A percentile compares a stretch with the other conserved stretches of the same genome.
These are phyloP conservation scores for Sporopachydermia cereana DNA, from an alignment of 1,139 yeast genomes.

Conservation along the genomic window DNA sequence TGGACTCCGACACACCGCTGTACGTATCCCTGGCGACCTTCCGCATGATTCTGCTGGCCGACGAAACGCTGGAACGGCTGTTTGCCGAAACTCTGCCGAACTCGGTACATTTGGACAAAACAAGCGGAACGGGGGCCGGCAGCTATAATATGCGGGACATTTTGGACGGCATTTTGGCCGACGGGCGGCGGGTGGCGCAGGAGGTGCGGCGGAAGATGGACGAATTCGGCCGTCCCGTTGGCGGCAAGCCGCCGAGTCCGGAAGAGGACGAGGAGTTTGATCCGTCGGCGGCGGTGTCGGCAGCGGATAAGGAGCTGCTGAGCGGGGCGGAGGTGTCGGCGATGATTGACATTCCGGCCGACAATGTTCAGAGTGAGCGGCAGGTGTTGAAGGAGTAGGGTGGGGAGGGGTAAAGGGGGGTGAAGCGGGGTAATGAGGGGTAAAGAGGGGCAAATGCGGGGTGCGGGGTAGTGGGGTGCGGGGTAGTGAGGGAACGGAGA, in stretches of 20 bases:
- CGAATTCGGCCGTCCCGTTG: slow-evolving; percentile 23
- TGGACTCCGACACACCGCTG: slow-evolving; percentile 70
- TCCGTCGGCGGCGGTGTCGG: slow-evolving; percentile 35
- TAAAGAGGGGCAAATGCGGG: not conserved
- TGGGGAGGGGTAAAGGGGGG: not conserved
- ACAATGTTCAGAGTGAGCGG: not conserved
- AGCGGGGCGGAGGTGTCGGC: slow-evolving; percentile 38
- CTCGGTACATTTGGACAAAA: slow-evolving; percentile 57
- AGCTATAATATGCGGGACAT: slow-evolving; percentile 63
- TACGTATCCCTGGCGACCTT: slow-evolving; percentile 76
- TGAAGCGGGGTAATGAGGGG: not conserved
- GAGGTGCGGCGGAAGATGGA: slow-evolving; percentile 85
- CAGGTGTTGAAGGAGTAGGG: not conserved
- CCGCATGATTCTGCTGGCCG: slow-evolving; percentile 89
- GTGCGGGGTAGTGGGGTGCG: not conserved
- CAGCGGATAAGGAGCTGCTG: slow-evolving; percentile 35
- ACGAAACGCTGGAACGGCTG: slow-evolving; percentile 80
- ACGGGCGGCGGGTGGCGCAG: slow-evolving; percentile 81
- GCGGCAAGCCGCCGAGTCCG: not conserved
- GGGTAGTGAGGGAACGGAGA: not conserved
- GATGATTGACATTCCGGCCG: slow-evolving; percentile 17
- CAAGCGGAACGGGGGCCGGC: slow-evolving; percentile 36
- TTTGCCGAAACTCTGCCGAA: slow-evolving; percentile 56
- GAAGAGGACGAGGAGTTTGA: slow-evolving; percentile 35
- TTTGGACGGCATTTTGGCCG: slow-evolving; percentile 86